Base-by-base conservation (phyloP, 352 stramenopile genomes). In the Phytopythium cucurbitacearum region DNA sequence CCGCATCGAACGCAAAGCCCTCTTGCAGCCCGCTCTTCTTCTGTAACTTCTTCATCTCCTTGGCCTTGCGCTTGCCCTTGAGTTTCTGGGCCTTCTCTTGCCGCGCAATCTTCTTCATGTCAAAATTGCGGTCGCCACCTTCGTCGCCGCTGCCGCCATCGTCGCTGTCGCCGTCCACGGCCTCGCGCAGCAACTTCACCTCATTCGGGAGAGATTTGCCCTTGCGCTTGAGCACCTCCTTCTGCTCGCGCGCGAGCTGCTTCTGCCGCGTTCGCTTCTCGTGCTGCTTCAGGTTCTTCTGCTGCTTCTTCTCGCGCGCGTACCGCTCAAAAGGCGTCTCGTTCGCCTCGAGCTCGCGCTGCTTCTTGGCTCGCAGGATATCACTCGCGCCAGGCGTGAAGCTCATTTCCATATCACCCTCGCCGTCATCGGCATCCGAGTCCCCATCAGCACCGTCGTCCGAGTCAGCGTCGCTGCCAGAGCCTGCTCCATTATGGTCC, bases 291-390 rank as follows among this genome's bases (percentile, higher is more conserved):
- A 76, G 71, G 64, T 94, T 94, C 64, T 92, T 92, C 53, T 92
- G 68, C 49, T 79, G 67, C 62, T 94, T 94, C 67, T 91, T 94
- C 64, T 92, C 85, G 37, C 85, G 81, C 53, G 77, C 61, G 60
- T 94, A 92, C 1, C 79, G 73, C 59, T 94, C 85, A 51, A 90
- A 94, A 7, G 85, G 85, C 41, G 85, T 94, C 64, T 91, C 82
- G 33, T 83, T 87, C 10, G 74, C 80, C 50, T 91, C 78, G 2
- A 84, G 57, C 40, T 94, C 85, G 48, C 78, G 80, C 60, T 88
- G 76, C 34, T 80, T 74, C 70, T 92, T 94, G 3, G 78, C 69
- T 37, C 84, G 73, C 41, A 94, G 62, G 28, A 93, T 71, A 45
- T 92, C 76, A 38, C 69, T 57, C 0, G 79, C 80, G 10, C 77